phyloP scores from a whole-genome alignment of 345 rosid genomes.

The Hibiscus mutabilis region DNA sequence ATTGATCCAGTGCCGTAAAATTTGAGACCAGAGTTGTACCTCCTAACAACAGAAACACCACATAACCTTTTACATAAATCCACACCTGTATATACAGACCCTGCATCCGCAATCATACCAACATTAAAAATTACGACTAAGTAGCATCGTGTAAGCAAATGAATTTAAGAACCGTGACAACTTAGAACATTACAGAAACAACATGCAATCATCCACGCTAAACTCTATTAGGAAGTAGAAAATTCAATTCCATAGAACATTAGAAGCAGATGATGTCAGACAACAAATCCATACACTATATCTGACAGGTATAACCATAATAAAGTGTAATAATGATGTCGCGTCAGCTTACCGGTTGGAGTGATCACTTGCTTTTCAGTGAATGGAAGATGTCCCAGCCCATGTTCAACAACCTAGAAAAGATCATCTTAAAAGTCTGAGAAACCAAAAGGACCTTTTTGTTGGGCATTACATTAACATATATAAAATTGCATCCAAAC shows the following conservation, averaged over 20 bases:
- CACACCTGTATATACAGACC: constrained; percentile 92
- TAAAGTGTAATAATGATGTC: background rate
- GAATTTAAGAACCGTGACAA: background rate
- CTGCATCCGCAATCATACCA: constrained; percentile 31
- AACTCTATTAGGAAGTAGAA: background rate
- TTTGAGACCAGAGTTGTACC: constrained; percentile 44
- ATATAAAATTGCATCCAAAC: constrained; percentile 4
- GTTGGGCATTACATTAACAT: background rate
- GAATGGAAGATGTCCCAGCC: constrained; percentile 94
- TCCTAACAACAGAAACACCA: constrained; percentile 94
- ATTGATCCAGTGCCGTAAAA: background rate
- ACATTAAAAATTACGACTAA: background rate
- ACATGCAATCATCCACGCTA: background rate
- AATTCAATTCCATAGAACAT: background rate
- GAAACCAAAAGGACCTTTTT: background rate
- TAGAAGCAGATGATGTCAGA: background rate
- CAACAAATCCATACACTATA: background rate
- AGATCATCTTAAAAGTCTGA: constrained; percentile 13
- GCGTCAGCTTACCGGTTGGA: constrained; percentile 74
- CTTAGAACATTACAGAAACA: background rate
- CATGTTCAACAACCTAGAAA: constrained; percentile 92
- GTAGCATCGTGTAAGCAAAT: background rate
- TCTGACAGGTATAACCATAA: background rate
- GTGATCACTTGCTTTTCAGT: constrained; percentile 96
- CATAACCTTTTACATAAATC: constrained; percentile 98